Evolutionary conservation across 371 early-diverging fungal genomes (phyloP).

Genomic region (Apophysomyces sp.): DNA sequence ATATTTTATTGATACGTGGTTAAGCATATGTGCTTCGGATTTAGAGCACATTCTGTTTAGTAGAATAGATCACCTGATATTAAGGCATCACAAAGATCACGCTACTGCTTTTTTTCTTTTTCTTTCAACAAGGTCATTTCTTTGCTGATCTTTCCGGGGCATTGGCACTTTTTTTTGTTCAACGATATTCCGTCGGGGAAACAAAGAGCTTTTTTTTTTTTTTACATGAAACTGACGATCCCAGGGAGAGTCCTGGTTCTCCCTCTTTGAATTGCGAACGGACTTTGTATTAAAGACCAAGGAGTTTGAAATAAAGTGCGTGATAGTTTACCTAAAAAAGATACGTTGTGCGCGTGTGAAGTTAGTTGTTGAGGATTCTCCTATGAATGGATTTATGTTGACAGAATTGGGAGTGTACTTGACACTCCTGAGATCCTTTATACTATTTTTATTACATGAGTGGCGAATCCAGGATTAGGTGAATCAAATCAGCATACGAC

Average conservation of each 20-base stretch:
- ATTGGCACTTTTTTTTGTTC: slow-evolving; percentile 1
- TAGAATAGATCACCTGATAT: neutral
- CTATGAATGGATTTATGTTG: neutral
- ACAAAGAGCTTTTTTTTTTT: neutral
- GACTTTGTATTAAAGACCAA: neutral
- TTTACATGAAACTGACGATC: neutral
- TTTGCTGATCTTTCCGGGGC: slow-evolving; percentile 1
- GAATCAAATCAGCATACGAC: neutral
- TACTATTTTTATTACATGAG: neutral
- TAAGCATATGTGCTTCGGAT: neutral
- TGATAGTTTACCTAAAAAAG: slow-evolving; percentile 1
- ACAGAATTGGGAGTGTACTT: neutral
- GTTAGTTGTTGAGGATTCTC: neutral
- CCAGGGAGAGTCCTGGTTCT: neutral
- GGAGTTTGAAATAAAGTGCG: neutral
- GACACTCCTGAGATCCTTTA: neutral
- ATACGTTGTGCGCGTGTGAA: slow-evolving; percentile 1
- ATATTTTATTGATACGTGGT: neutral
- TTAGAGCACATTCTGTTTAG: neutral
- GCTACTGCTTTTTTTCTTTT: neutral
- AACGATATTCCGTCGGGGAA: neutral
- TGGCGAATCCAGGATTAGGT: neutral
- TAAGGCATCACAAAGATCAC: neutral
- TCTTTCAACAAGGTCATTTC: neutral
- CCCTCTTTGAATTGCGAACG: neutral